phyloP scores from a whole-genome alignment of 768 basidiomycete genomes.

The Termitomyces sp. region DNA sequence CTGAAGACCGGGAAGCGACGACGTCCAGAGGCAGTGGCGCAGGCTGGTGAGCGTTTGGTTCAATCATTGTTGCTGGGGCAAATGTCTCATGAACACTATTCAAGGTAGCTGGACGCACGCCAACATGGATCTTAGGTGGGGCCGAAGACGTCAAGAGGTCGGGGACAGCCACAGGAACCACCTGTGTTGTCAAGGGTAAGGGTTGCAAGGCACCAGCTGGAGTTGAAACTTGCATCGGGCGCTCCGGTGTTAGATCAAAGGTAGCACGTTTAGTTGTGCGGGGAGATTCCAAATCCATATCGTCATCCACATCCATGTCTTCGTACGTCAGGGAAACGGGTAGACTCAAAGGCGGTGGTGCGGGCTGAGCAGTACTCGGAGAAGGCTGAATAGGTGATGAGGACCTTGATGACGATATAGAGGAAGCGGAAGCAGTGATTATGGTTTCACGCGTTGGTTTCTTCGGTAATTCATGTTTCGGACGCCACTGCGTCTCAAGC shows the following conservation, averaged over 20 bases:
- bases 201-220: background rate
- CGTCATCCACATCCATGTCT: slow-evolving; percentile 21
- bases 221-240: background rate
- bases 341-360: background rate
- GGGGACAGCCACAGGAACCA: background rate
- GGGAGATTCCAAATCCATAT: slow-evolving; percentile 28
- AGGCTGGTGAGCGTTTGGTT: background rate
- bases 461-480: slow-evolving; percentile 7
- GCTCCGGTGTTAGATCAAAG: background rate
- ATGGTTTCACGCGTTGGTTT: slow-evolving; percentile 1
- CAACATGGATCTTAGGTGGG: background rate
- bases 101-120: background rate
- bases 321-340: slow-evolving; percentile 1
- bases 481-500: slow-evolving; percentile 11
- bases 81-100: background rate
- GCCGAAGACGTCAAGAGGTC: background rate
- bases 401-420: slow-evolving; percentile 6
- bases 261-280: slow-evolving; percentile 1
- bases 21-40: background rate
- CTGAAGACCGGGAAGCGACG: slow-evolving; percentile 1
- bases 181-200: background rate
- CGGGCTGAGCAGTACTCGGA: background rate
- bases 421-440: slow-evolving; percentile 8
- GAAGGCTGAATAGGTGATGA: background rate
- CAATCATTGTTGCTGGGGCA: background rate